phyloP scores from a whole-genome alignment of 352 stramenopile species.

The Phytophthora pini region DNA sequence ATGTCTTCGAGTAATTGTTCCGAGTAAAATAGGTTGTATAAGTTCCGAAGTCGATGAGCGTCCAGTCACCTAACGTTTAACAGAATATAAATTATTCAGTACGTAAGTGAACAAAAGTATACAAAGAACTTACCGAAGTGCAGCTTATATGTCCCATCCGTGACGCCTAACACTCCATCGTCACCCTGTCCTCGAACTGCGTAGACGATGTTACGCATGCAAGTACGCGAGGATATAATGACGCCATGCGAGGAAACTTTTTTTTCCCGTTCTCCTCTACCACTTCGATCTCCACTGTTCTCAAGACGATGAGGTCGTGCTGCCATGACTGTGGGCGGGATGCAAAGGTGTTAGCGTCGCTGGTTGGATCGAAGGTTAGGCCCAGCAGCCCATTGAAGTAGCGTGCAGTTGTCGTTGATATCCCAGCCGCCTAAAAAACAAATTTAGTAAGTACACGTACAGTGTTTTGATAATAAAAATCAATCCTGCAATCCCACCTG shows the following conservation, averaged over 20 bases:
- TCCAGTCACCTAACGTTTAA: constrained; percentile 10
- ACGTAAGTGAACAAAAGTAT: neutral
- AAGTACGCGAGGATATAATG: neutral
- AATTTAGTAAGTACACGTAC: too few species aligned
- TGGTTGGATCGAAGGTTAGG: too few species aligned
- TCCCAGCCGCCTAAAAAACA: too few species aligned
- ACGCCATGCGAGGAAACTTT: neutral
- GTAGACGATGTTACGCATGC: neutral
- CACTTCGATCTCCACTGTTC: too few species aligned
- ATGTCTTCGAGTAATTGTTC: constrained; percentile 24
- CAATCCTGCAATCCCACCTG: too few species aligned
- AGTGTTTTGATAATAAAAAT: too few species aligned
- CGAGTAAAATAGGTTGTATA: constrained; percentile 20
- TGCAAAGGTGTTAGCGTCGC: too few species aligned
- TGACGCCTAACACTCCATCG: neutral
- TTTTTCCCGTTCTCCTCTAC: too few species aligned
- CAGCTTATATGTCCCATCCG: neutral
- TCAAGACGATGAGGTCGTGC: too few species aligned
- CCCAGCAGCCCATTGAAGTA: too few species aligned
- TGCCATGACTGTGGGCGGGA: too few species aligned
- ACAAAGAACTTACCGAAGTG: neutral
- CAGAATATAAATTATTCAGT: neutral
- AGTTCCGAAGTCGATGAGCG: constrained; percentile 28
- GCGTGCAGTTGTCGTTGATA: too few species aligned
- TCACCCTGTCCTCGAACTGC: neutral